Evolutionary conservation across 208 protist genomes (phyloP).

Genomic region (Wallacemonas collosoma): DNA sequence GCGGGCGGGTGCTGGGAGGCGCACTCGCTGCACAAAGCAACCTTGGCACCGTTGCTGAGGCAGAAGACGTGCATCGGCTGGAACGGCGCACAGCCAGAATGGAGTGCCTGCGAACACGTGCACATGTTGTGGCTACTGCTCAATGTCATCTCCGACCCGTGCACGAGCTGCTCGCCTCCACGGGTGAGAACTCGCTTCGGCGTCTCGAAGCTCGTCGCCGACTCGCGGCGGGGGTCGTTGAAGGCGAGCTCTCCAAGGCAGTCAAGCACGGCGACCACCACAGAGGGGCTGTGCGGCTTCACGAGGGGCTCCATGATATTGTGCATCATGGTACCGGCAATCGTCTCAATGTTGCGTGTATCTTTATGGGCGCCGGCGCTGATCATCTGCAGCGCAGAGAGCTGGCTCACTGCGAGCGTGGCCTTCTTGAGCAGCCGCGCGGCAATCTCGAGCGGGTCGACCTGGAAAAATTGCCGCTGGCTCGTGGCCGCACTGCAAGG

Average conservation of each 20-base stretch:
- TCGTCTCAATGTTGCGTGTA: slow-evolving; percentile 49
- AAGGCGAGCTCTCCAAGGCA: slow-evolving; percentile 71
- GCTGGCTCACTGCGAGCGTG: slow-evolving; percentile 56
- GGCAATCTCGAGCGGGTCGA: slow-evolving; percentile 75
- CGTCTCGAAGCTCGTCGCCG: neutral
- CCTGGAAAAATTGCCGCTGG: slow-evolving; percentile 44
- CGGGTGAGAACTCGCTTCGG: neutral
- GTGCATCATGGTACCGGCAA: slow-evolving; percentile 40
- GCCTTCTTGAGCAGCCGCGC: slow-evolving; percentile 40
- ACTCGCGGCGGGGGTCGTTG: slow-evolving; percentile 47
- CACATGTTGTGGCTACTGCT: neutral
- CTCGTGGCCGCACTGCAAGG: slow-evolving; percentile 21
- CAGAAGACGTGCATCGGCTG: slow-evolving; percentile 56
- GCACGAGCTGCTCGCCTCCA: neutral
- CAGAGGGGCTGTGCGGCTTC: slow-evolving; percentile 41
- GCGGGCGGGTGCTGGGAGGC: slow-evolving; percentile 47
- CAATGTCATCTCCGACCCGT: neutral
- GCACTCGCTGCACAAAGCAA: slow-evolving; percentile 61
- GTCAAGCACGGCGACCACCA: slow-evolving; percentile 55
- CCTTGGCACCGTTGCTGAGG: slow-evolving; percentile 19
- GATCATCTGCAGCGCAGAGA: slow-evolving; percentile 49
- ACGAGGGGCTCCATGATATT: slow-evolving; percentile 40
- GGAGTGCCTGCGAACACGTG: slow-evolving; percentile 30
- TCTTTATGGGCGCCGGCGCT: slow-evolving; percentile 40
- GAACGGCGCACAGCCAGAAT: slow-evolving; percentile 38